phyloP scores from a whole-genome alignment of 148 eudicot genomes.

The Pouteria glomerata region DNA sequence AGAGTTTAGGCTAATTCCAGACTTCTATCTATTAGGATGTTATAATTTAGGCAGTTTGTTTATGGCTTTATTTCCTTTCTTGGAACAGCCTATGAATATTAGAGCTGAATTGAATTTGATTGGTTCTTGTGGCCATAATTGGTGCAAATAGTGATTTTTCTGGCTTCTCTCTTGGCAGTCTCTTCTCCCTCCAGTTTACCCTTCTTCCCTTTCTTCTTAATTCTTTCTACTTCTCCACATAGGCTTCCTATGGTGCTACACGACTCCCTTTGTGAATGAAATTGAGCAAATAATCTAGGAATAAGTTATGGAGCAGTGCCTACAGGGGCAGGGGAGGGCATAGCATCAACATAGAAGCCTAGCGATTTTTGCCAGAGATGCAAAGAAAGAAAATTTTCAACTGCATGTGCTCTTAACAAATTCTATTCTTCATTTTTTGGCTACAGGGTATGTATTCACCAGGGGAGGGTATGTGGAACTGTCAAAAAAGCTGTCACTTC shows the following conservation, averaged over 20 bases:
- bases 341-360: too few relatives aligned
- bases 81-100: conserved; percentile 2
- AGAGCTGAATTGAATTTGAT: background rate
- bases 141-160: background rate
- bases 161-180: background rate
- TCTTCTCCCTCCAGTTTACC: background rate
- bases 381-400: too few relatives aligned
- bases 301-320: background rate
- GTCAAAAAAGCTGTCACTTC: conserved; percentile 77
- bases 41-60: background rate
- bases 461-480: conserved; percentile 94
- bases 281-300: background rate
- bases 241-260: background rate
- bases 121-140: background rate
- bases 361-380: background rate
- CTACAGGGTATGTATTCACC: conserved; percentile 78
- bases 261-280: background rate
- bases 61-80: background rate
- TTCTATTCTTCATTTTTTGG: conserved; percentile 10
- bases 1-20: background rate
- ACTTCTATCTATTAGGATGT: background rate
- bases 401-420: background rate
- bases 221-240: background rate
- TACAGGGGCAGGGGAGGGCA: background rate
- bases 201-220: background rate